A percentile compares a stretch with the other conserved stretches of the same genome.
phyloP scores from a whole-genome alignment of 2,329 filamentous ascomycete species.

The Exophiala oligosperma region DNA sequence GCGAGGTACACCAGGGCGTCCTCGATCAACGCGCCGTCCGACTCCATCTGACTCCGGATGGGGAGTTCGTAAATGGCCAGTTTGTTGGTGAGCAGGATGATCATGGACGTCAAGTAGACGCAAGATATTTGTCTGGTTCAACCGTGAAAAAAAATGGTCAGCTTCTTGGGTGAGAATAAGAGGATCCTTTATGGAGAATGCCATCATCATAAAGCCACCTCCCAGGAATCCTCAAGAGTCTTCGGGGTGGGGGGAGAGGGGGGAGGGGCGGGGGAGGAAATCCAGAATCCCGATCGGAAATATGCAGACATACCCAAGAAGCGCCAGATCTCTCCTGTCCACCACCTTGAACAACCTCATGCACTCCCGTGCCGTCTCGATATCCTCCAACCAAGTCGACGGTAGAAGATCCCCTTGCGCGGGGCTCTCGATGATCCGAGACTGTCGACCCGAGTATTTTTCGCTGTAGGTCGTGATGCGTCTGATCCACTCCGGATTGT shows the following conservation, averaged over 20 bases:
- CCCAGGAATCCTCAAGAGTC: no score
- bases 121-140: neutral
- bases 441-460: neutral
- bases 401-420: neutral
- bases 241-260: no score
- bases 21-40: neutral
- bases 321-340: neutral
- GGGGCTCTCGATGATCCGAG: neutral
- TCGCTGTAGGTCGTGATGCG: neutral
- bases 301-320: neutral
- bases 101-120: neutral
- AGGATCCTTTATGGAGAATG: no score
- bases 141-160: neutral
- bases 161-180: neutral
- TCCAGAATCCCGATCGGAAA: neutral
- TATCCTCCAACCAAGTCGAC: neutral
- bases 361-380: neutral
- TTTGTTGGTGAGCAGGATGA: neutral
- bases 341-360: neutral
- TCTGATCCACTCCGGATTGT: neutral
- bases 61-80: neutral
- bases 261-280: no score
- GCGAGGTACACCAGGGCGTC: neutral
- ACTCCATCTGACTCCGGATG: neutral
- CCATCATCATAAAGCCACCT: no score